Conservation (phyloP, 768 basidiomycete genomes). For the Austroboletus festivus region DNA sequence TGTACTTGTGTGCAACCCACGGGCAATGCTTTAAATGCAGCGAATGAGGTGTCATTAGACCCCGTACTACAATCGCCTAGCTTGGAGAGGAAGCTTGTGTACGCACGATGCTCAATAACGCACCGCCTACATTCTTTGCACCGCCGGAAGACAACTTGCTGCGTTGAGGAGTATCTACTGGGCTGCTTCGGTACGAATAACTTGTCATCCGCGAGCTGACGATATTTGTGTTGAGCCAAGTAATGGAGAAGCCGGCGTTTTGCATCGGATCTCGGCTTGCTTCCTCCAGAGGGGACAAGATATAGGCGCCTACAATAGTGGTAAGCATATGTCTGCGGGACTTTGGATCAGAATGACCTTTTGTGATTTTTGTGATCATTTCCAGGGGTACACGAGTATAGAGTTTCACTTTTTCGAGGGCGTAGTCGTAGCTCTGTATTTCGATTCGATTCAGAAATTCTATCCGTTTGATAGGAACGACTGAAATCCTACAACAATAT, state of each 20-base stretch:
- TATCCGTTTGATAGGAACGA: background rate
- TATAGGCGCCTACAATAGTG: conserved; percentile 74
- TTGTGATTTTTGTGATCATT: conserved; percentile 71
- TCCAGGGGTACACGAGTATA: conserved; percentile 88
- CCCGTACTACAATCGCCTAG: conserved; percentile 36
- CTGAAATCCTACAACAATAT: conserved; percentile 65
- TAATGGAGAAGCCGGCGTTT: conserved; percentile 83
- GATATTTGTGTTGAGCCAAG: conserved; percentile 72
- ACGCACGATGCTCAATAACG: conserved; percentile 30
- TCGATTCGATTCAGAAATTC: conserved; percentile 10
- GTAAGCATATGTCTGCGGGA: background rate
- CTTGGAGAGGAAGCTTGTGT: conserved; percentile 1
- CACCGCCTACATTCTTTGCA: conserved; percentile 7
- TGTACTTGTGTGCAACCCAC: conserved; percentile 57
- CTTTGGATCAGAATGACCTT: conserved; percentile 48
- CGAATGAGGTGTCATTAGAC: conserved; percentile 48
- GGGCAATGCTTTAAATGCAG: conserved; percentile 78
- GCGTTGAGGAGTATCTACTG: conserved; percentile 29
- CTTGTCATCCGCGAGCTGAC: conserved; percentile 71
- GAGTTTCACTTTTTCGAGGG: conserved; percentile 84
- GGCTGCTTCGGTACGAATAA: conserved; percentile 79
- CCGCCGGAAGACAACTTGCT: background rate
- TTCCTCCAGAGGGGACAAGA: conserved; percentile 90
- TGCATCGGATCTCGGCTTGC: conserved; percentile 83
- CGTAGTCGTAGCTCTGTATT: conserved; percentile 86